These are phyloP conservation scores for Naganishia friedmannii DNA, from an alignment of 768 basidiomycete genomes.

Conservation along the genomic window DNA sequence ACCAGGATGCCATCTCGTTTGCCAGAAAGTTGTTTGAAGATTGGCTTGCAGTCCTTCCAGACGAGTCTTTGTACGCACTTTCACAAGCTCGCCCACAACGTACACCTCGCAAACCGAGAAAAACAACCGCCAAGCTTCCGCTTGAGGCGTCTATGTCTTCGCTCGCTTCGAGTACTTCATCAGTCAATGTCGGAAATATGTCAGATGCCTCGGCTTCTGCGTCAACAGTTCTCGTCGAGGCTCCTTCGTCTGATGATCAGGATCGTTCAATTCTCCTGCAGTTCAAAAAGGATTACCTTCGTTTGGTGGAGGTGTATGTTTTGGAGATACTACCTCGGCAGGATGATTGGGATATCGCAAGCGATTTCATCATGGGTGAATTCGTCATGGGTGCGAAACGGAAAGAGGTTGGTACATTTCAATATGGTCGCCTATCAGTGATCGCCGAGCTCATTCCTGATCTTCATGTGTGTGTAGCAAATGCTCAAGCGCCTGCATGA, in stretches of 20 bases:
- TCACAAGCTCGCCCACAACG: slow-evolving; percentile 11
- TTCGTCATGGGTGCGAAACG: slow-evolving; percentile 17
- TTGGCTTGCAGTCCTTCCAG: slow-evolving; percentile 17
- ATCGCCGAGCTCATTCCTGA: neutral
- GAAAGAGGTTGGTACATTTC: slow-evolving; percentile 23
- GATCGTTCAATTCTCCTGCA: slow-evolving; percentile 16
- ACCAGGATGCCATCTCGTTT: slow-evolving; percentile 12
- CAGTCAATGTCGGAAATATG: neutral
- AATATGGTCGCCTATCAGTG: neutral
- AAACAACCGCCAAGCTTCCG: neutral
- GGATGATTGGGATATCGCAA: slow-evolving; percentile 32
- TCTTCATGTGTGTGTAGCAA: neutral
- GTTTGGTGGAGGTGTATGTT: slow-evolving; percentile 25
- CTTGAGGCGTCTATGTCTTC: slow-evolving; percentile 11
- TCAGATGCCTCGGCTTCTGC: slow-evolving; percentile 3
- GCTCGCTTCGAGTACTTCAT: neutral
- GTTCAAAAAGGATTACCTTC: slow-evolving; percentile 23
- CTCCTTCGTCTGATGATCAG: slow-evolving; percentile 8
- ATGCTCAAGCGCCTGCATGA: slow-evolving; percentile 21
- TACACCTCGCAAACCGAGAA: neutral
- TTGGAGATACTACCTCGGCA: slow-evolving; percentile 23
- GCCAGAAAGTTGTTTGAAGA: slow-evolving; percentile 22
- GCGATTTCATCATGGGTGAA: slow-evolving; percentile 24
- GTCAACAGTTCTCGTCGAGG: slow-evolving; percentile 8
- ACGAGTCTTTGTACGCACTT: slow-evolving; percentile 7